Evolutionary conservation across 2,329 filamentous ascomycete species (phyloP).

Genomic region (Trichoderma sp.): DNA sequence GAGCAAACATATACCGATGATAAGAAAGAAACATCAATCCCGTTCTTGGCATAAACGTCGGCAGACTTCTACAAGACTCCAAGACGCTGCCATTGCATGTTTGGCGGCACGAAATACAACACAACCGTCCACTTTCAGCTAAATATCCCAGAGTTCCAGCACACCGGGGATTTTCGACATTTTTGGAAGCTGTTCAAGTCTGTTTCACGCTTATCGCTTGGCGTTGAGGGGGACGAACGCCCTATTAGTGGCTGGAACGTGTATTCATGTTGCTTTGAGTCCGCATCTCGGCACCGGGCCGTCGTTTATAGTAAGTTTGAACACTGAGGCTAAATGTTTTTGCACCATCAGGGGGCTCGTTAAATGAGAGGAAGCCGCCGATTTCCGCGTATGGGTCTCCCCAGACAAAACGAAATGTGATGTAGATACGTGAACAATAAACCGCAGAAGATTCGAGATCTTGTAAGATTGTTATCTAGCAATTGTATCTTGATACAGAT

Average conservation of each 20-base stretch:
- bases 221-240: neutral
- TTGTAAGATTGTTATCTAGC: neutral
- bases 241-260: neutral
- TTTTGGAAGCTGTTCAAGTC: slow-evolving; percentile 1
- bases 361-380: neutral
- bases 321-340: neutral
- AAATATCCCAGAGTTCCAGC: neutral
- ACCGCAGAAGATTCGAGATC: neutral
- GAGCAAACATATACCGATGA: neutral
- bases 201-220: slow-evolving; percentile 12
- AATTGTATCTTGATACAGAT: neutral
- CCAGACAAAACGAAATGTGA: neutral
- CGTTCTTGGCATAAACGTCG: neutral
- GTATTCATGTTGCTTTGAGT: neutral
- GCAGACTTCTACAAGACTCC: neutral
- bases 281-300: neutral
- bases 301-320: neutral
- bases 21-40: neutral
- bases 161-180: neutral
- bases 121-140: neutral
- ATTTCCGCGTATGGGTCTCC: neutral
- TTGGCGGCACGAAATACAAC: neutral
- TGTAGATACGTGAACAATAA: neutral
- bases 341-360: neutral
- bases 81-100: neutral